A percentile compares a stretch with the other conserved stretches of the same genome.
phyloP scores from a whole-genome alignment of 1,139 yeast species.

The Debaryomyces nepalensis region DNA sequence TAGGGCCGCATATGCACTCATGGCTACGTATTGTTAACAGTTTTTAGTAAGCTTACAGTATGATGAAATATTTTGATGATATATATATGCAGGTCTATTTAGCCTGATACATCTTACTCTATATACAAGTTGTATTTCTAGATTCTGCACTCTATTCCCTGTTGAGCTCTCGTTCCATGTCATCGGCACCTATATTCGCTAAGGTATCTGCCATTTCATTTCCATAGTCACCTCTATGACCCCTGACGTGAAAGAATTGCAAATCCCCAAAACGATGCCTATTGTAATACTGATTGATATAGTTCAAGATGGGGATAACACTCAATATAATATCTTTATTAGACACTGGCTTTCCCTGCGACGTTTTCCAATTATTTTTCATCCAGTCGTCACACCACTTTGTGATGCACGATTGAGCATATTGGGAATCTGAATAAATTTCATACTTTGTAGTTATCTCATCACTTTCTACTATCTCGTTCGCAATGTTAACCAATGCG shows the following conservation, averaged over 20 bases:
- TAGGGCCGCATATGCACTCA: conserved; percentile 63
- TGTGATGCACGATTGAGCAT: conserved; percentile 52
- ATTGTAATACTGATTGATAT: conserved; percentile 33
- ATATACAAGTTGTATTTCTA: background rate
- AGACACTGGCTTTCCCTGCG: conserved; percentile 49
- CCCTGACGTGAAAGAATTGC: conserved; percentile 63
- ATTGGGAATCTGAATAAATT: conserved; percentile 62
- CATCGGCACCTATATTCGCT: conserved; percentile 68
- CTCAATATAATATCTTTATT: conserved; percentile 55
- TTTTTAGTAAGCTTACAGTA: background rate
- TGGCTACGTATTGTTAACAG: conserved; percentile 12
- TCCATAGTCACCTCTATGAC: conserved; percentile 72
- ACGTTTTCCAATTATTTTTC: conserved; percentile 54
- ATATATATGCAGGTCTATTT: conserved; percentile 3
- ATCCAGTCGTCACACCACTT: conserved; percentile 60
- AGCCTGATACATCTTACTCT: background rate
- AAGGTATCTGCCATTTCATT: conserved; percentile 78
- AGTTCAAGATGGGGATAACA: conserved; percentile 26
- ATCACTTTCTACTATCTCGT: conserved; percentile 19
- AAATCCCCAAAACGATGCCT: conserved; percentile 38
- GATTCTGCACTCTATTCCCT: background rate
- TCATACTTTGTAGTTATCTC: conserved; percentile 24
- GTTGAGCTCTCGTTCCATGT: conserved; percentile 16
- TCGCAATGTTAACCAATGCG: conserved; percentile 52
- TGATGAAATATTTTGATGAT: conserved; percentile 5